These are phyloP conservation scores for Zoysia pacifica DNA, from an alignment of 176 grass and related monocot genomes.

Conservation along the genomic window DNA sequence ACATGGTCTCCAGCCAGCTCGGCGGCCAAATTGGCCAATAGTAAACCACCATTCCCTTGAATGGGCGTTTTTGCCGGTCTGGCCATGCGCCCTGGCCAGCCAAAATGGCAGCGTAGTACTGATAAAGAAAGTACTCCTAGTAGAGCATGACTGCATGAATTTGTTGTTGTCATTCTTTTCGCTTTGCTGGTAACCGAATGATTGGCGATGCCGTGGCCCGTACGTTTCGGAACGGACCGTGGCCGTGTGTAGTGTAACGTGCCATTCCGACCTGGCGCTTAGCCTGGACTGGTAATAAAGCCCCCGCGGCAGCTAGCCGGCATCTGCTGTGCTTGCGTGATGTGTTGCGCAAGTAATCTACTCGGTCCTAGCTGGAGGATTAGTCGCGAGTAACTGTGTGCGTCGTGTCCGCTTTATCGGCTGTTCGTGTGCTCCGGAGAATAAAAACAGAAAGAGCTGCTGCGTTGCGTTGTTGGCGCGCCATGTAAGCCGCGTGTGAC, in stretches of 20 bases:
- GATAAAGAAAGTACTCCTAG: neutral
- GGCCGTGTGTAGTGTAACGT: too few relatives aligned
- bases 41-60: too few relatives aligned
- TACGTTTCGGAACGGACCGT: neutral
- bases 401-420: too few relatives aligned
- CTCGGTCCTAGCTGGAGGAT: too few relatives aligned
- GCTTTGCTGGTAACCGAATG: neutral
- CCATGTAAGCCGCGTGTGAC: too few relatives aligned
- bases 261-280: neutral
- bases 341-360: neutral
- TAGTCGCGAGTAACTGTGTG: too few relatives aligned
- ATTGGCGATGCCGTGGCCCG: neutral
- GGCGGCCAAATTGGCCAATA: neutral
- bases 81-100: neutral
- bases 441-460: too few relatives aligned
- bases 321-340: neutral
- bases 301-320: neutral
- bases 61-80: neutral
- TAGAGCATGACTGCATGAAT: neutral
- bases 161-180: neutral
- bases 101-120: neutral
- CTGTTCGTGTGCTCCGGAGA: too few relatives aligned
- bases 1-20: neutral
- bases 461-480: too few relatives aligned
- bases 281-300: neutral